phyloP scores from a whole-genome alignment of 345 rosid species.

The Eutrema japonicum region DNA sequence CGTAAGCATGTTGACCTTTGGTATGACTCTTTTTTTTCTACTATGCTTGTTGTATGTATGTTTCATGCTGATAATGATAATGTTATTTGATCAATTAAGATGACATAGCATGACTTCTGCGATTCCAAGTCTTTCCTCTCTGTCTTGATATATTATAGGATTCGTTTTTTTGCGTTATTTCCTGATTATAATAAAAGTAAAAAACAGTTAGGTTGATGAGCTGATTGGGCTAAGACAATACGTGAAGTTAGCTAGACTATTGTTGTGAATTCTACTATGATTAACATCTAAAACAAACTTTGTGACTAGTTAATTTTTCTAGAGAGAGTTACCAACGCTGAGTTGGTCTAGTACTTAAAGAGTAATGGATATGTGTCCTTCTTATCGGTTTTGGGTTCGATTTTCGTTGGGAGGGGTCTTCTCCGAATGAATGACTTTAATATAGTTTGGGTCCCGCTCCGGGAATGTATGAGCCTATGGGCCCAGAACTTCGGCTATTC shows the following conservation, averaged over 20 bases:
- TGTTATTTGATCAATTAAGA: neutral
- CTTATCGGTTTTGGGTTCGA: too few relatives aligned
- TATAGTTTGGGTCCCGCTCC: too few relatives aligned
- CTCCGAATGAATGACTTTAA: too few relatives aligned
- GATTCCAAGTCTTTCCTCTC: neutral
- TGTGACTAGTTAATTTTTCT: neutral
- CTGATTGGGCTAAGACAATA: neutral
- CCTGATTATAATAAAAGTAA: neutral
- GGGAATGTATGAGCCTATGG: too few relatives aligned
- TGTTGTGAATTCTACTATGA: constrained; percentile 3
- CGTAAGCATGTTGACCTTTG: neutral
- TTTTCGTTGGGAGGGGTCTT: too few relatives aligned
- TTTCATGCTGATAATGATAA: neutral
- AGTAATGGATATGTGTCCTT: too few relatives aligned
- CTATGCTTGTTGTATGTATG: neutral
- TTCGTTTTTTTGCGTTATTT: neutral
- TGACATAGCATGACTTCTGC: neutral
- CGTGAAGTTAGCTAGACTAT: neutral
- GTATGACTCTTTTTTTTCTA: neutral
- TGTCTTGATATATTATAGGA: neutral
- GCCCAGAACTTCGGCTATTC: too few relatives aligned
- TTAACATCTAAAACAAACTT: neutral
- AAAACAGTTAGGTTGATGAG: neutral
- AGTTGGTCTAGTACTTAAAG: too few relatives aligned
- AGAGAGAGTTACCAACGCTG: too few relatives aligned